phyloP scores from a whole-genome alignment of 768 basidiomycete genomes.

The Auricularia heimuer region DNA sequence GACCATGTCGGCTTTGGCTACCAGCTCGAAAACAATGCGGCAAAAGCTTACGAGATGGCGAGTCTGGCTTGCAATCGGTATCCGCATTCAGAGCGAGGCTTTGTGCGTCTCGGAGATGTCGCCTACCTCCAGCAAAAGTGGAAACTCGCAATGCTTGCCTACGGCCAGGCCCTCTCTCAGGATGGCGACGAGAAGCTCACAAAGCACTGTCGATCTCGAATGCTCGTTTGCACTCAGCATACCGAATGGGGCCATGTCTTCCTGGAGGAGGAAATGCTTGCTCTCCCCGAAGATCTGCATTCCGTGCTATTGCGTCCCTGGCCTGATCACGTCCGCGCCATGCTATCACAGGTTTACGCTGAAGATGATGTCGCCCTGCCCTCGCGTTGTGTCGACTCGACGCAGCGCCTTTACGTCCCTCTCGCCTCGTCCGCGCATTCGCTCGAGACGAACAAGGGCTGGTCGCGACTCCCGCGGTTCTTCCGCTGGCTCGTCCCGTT shows the following conservation, averaged over 20 bases:
- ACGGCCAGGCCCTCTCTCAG: slow-evolving; percentile 36
- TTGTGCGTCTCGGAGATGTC: slow-evolving; percentile 41
- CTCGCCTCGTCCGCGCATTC: background rate
- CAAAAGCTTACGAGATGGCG: slow-evolving; percentile 26
- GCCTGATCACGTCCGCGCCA: slow-evolving; percentile 25
- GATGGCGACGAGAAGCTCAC: slow-evolving; percentile 25
- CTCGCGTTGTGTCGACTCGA: slow-evolving; percentile 30
- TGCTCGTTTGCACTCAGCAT: slow-evolving; percentile 33
- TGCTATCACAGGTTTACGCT: slow-evolving; percentile 11
- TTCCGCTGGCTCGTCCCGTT: slow-evolving; percentile 56
- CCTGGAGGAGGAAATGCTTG: slow-evolving; percentile 30
- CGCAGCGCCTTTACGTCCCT: slow-evolving; percentile 34
- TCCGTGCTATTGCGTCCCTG: slow-evolving; percentile 32
- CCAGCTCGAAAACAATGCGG: slow-evolving; percentile 27
- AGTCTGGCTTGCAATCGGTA: slow-evolving; percentile 21
- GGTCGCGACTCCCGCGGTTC: slow-evolving; percentile 36
- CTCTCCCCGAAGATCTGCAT: slow-evolving; percentile 28
- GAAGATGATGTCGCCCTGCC: slow-evolving; percentile 25
- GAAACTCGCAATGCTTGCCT: slow-evolving; percentile 50
- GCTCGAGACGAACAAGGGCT: background rate
- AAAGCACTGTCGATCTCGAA: slow-evolving; percentile 35
- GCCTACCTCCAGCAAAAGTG: slow-evolving; percentile 22
- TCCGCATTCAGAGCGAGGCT: slow-evolving; percentile 35
- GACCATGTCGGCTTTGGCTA: slow-evolving; percentile 41
- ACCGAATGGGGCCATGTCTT: slow-evolving; percentile 47